Base-by-base conservation (phyloP, 257 asterid species). In the Primulina tabacum region DNA sequence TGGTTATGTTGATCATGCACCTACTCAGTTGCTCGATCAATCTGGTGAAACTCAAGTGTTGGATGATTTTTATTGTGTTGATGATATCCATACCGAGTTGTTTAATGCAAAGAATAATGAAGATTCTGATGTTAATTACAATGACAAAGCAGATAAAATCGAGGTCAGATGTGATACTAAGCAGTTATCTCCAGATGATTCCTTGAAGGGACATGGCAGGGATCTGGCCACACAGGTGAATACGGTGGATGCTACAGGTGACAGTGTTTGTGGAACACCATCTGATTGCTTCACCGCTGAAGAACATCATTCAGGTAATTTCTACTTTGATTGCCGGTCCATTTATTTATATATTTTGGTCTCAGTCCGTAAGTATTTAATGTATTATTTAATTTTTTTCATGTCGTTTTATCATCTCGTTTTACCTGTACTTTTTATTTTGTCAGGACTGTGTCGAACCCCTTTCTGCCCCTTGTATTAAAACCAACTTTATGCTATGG, bases 11-110 rank as follows among this genome's bases (percentile, higher is more conserved):
- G 14, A 34, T 8, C 63, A 11, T 20, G 65, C 24, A 34, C 79
- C 69, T 29, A 77, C 82, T 20, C 82, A 77, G 38, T 64, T 52
- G 7, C 63, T 64, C 73, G 69, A 79, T 65, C 67, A 65, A 12
- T 79, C 59, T 12, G 78, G 77, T 64, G 95, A 83, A 77, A 90
- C 95, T 40, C 97, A 92, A 77, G 80, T 75, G 69, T 68, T 87
- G 67, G 89, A 84, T 62, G 83, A 87, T 79, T 43, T 61, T 69
- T 83, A 80, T 71, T 77, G 77, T 80, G 63, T 73, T 67, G 73
- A 72, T 18, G 33, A 60, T 74, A 40, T 68, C 62, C 64, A 34
- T 29, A 60, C 71, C 8, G 83, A 78, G 72, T 75, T 82, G 30
- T 71, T 70, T 26, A 79, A 81, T 33, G 86, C 75, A 62, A 72